Percentiles rank a stretch among this genome's conserved stretches.
phyloP scores from a whole-genome alignment of 108 stramenopile genomes.

The Phaeodactylum tricornutum region DNA sequence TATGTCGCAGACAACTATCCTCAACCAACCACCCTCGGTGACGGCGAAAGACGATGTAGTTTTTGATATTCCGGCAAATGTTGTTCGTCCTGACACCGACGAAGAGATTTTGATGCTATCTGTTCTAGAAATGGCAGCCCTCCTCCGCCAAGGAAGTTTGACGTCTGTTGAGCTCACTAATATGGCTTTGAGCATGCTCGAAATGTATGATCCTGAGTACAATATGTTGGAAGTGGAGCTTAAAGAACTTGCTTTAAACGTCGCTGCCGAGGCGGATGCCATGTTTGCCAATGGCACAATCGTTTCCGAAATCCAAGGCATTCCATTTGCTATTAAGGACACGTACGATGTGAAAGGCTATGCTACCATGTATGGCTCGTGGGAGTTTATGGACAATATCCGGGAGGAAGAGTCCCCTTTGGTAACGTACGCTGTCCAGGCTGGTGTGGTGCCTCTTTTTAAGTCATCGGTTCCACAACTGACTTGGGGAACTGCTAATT shows the following conservation, averaged over 20 bases:
- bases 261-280: not conserved
- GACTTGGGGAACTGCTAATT: not conserved
- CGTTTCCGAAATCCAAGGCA: not conserved
- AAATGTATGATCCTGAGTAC: slow-evolving; percentile 4
- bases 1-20: not conserved
- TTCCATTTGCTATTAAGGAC: slow-evolving; percentile 4
- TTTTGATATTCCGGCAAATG: not conserved
- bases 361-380: not conserved
- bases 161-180: slow-evolving; percentile 2
- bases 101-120: slow-evolving; percentile 1
- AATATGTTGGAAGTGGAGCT: slow-evolving; percentile 1
- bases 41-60: slow-evolving; percentile 1
- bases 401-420: not conserved
- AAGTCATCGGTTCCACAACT: slow-evolving; percentile 1
- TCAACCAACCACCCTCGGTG: not conserved
- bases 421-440: slow-evolving; percentile 1
- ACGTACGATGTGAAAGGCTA: slow-evolving; percentile 1
- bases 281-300: not conserved
- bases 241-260: not conserved
- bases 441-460: not conserved
- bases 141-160: not conserved
- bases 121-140: slow-evolving; percentile 1
- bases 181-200: not conserved
- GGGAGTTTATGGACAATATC: slow-evolving; percentile 3
- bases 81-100: slow-evolving; percentile 3